These are phyloP conservation scores for Candida albicans DNA, from an alignment of 1,139 yeast species.

Conservation along the genomic window DNA sequence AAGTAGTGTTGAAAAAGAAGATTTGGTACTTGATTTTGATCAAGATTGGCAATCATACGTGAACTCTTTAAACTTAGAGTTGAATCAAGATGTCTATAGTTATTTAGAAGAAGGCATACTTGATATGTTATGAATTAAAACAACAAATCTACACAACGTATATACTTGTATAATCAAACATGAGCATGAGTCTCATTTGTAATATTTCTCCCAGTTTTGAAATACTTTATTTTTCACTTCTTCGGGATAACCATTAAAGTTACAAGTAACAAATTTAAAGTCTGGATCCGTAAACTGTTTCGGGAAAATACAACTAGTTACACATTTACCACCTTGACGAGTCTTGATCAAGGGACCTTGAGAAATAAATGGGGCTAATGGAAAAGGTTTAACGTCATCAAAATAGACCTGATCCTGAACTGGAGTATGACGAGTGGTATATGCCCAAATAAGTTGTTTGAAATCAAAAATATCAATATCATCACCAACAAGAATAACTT, in stretches of 20 bases:
- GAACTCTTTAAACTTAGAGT: neutral
- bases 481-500: conserved; percentile 1
- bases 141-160: neutral
- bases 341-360: conserved; percentile 1
- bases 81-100: neutral
- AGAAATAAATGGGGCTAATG: neutral
- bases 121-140: neutral
- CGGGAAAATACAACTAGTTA: conserved; percentile 2
- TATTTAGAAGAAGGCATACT: neutral
- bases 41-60: conserved; percentile 2
- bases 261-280: conserved; percentile 1
- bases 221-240: neutral
- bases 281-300: conserved; percentile 1
- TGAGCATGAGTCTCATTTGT: neutral
- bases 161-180: neutral
- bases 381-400: conserved; percentile 1
- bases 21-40: neutral
- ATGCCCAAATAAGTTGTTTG: conserved; percentile 1
- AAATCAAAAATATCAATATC: conserved; percentile 3
- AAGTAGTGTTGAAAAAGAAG: too few species aligned
- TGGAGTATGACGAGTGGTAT: conserved; percentile 1
- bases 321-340: neutral
- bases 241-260: neutral
- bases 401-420: neutral
- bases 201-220: neutral